Evolutionary conservation across 2,329 filamentous ascomycete genomes (phyloP), one percentile per base, ranked within the genome.

Genomic region (Sarocladiaceae sp.): DNA sequence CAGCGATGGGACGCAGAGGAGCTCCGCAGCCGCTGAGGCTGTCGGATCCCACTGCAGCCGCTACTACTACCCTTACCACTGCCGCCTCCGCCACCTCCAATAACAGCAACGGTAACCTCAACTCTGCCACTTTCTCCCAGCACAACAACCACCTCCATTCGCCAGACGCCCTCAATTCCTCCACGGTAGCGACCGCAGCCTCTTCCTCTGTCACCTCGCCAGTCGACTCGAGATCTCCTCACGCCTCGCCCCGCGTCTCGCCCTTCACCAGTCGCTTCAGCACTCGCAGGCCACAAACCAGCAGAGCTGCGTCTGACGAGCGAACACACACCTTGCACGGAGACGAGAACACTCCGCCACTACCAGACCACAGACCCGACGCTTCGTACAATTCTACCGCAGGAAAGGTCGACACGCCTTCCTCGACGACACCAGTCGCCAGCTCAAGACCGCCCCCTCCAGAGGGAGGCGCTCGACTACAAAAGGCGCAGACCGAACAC

Each of bases 21-120:
- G 69, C 69, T 75, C 79, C 78, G 59, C 75, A 81, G 71, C 78
- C 79, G 68, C 74, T 82, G 69, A 68, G 74, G 64, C 71, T 82
- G 67, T 70, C 72, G 61, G 71, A 71, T 57, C 59, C 67, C 58
- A 65, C 31, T 44, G 35, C 29, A 35, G 23, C 44, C 37, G 18
- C 46, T 18, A 31, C 44, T 18, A 39, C 22, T 26, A 51, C 23
- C 39, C 23, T 39, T 35, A 46, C 13, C 46, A 42, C 22, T n/a
- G 20, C 4, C 26, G 28, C 44, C 26, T 15, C n/a, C 26, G 28
- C 44, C 28, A 12, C 44, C 44, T 25, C 47, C 29, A 50, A 29
- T 33, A 58, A 55, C 56, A 55, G 56, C 54, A 60, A 52, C 52
- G 52, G 62, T 54, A 61, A 62, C 58, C 58, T 48, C 44, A 48